phyloP scores from a whole-genome alignment of 495 filamentous ascomycete genomes.

The Neurospora sp. region DNA sequence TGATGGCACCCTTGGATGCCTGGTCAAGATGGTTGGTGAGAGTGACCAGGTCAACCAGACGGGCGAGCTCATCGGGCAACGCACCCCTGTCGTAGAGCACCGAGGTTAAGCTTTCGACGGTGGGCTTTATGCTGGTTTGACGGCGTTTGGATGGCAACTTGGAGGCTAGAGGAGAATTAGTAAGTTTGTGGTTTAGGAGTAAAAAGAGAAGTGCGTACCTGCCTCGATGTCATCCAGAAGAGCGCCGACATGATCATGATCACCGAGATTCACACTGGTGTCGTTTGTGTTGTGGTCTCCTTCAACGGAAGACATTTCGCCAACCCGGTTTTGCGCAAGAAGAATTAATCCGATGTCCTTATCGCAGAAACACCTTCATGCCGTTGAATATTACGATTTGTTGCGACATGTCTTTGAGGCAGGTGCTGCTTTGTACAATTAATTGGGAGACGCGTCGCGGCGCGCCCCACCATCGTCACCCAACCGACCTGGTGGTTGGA shows the following conservation, averaged over 20 bases:
- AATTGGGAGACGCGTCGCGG: not conserved
- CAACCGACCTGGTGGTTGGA: not conserved
- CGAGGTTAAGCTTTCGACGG: constrained; percentile 37
- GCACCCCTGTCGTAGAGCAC: constrained; percentile 60
- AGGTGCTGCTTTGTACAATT: not conserved
- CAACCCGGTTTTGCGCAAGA: not conserved
- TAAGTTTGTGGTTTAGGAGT: not conserved
- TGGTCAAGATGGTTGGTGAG: constrained; percentile 64
- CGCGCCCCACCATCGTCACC: not conserved
- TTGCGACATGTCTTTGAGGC: not conserved
- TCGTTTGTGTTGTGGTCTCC: not conserved
- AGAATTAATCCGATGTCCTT: not conserved
- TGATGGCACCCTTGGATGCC: constrained; percentile 50
- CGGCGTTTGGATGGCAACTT: constrained; percentile 41
- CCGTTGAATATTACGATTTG: not conserved
- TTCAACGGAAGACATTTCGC: not conserved
- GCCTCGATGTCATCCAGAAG: constrained; percentile 19
- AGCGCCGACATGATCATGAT: not conserved
- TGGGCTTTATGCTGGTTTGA: constrained; percentile 28
- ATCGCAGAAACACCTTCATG: not conserved
- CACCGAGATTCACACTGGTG: not conserved
- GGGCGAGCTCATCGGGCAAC: constrained; percentile 44
- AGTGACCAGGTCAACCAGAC: constrained; percentile 59
- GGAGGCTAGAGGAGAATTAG: constrained; percentile 29
- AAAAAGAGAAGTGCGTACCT: constrained; percentile 10